Base-by-base conservation (phyloP, 116 monocot species). In the Trichopus zeylanicus region DNA sequence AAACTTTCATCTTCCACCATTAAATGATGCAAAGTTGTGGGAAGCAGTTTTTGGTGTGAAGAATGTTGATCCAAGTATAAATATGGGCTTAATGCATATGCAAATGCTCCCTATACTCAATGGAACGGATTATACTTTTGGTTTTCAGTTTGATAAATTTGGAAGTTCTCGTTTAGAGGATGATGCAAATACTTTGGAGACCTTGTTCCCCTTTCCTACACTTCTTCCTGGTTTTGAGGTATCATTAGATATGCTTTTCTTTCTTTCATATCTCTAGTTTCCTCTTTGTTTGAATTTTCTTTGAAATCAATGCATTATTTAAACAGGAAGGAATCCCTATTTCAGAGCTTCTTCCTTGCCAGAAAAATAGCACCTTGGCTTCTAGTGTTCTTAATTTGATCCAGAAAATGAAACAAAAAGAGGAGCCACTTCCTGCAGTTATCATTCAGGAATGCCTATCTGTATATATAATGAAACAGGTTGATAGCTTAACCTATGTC, bases 161-260 rank as follows among this genome's bases (percentile, higher is more conserved):
- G 68, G 75, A 53, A 51, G 46, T 55, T 19, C 59, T 28, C 70
- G 46, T 37, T 37, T 47, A 26, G 38, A 55, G 28, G 63, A 70
- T 57, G 78, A 74, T 42, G 52, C 37, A 16, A 72, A 66, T 35
- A 75, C 65, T 52, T 63, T 98, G 58, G 78, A 87, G 52, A 39
- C 51, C 32, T 35, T 98, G 48, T 88, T 57, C 51, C 68, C 87
- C 2, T 98, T 91, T 60, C 98, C 98, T 61, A 88, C 98, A 32
- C 56, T 91, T 77, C 91, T 98, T 58, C 98, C 98, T 68, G 79
- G 57, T 77, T 75, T 70, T 29, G 55, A 76, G 73, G 98, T 98
- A 75, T 56, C 0, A 46, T 38, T 32, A 20, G 21, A 9, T 19
- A 28, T 56, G 21, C 21, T 25, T 35, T 27, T 57, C 5, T 7